Conservation (phyloP, 2,329 filamentous ascomycete genomes). For the Sarocladiaceae sp. region DNA sequence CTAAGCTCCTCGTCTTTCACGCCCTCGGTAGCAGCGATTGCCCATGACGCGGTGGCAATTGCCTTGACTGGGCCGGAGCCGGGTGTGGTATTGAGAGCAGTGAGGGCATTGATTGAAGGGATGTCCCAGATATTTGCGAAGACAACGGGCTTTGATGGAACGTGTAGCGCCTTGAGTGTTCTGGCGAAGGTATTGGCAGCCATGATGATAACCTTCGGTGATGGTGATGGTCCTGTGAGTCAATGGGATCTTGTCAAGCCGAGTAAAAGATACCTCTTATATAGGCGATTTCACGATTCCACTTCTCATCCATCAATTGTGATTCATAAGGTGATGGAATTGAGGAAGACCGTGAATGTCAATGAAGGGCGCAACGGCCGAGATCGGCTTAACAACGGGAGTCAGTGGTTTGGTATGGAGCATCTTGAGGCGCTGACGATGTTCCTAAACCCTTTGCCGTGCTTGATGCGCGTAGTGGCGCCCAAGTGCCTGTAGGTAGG, state of each 20-base stretch:
- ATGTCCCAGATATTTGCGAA: conserved; percentile 54
- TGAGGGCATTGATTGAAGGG: conserved; percentile 40
- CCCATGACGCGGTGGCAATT: conserved; percentile 47
- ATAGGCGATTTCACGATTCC: no score
- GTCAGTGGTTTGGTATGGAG: no score
- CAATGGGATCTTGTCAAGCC: no score
- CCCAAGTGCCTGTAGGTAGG: no score
- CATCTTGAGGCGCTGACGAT: no score
- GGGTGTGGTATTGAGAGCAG: conserved; percentile 32
- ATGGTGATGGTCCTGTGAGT: no score
- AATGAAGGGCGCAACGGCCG: background rate
- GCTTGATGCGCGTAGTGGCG: no score
- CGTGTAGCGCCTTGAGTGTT: conserved; percentile 40
- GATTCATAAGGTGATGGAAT: background rate
- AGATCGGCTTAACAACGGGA: background rate
- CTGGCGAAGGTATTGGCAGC: conserved; percentile 28
- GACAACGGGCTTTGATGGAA: conserved; percentile 45
- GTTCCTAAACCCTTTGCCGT: no score
- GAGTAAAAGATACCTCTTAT: no score
- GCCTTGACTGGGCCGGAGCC: conserved; percentile 32
- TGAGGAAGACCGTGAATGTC: conserved; percentile 8
- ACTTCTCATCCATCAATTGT: background rate
- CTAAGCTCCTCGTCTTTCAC: conserved; percentile 44
- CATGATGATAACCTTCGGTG: conserved; percentile 4
- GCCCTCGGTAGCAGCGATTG: conserved; percentile 42